Evolutionary conservation across 1,284 basidiomycete species (phyloP), one percentile per base, ranked within the genome.

Genomic region (Laetiporus sulphureus): DNA sequence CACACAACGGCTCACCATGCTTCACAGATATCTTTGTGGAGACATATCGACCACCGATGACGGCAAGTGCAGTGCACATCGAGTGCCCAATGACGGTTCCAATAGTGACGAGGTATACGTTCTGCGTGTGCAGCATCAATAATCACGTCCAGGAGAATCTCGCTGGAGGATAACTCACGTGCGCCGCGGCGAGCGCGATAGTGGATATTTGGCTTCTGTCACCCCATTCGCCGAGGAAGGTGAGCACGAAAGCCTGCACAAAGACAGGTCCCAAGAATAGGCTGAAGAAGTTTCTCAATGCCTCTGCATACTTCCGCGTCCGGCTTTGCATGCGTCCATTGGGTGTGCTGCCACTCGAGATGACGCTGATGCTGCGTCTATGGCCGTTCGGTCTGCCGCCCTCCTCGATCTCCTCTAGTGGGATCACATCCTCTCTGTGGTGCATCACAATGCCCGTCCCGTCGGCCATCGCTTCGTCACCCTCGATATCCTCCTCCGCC

Each of bases 221-320:
- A 1, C 95, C 96, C 95, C 95, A 99, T 64, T 99, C 95, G 18
- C 94, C 96, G 10, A 99, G 72, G 65, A 99, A 99, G 0, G 95
- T 98, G 43, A 99, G 72, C 29, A 95, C 69, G 54, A 99, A 99
- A 0, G 92, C 83, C 64, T 99, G 94, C 2, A 95, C 92, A 55
- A 97, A 97, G 1, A 96, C 89, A 0, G 95, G 96, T 1, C 86
- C 91, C 15, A 97, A 72, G 51, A 94, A 68, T 20, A 96, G 68
- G 53, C 83, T 83, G 60, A 80, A 83, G 51, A 92, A 81, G 57
- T 93, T 94, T 51, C 90, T 74, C 3, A 79, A 68, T 4, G 91
- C 85, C 29, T 94, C 87, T n/a, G 53, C 42, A n/a, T 64, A 42
- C 35, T 60, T 60, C 44, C 62, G 62, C 20, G 52, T 43, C 20